Evolutionary conservation across 2,329 filamentous ascomycete species (phyloP).

Genomic region (Colletotrichum cordylinicola): DNA sequence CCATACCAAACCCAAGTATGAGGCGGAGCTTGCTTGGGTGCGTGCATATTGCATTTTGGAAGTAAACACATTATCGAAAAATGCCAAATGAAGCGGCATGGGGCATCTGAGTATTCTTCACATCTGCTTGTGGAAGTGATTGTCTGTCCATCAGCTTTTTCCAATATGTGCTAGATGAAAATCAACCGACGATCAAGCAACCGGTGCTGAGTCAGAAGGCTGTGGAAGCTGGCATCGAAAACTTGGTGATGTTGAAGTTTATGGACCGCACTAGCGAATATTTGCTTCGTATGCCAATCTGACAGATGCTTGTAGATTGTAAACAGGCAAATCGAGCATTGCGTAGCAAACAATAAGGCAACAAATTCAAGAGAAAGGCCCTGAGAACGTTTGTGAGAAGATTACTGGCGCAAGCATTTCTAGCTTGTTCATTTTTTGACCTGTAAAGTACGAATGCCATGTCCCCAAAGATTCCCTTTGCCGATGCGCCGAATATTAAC

Average conservation of each 20-base stretch:
- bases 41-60: background rate
- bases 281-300: accelerated
- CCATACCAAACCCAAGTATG: too few species aligned
- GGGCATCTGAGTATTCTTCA: background rate
- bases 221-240: background rate
- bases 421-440: background rate
- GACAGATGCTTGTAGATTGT: background rate
- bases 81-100: background rate
- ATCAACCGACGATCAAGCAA: background rate
- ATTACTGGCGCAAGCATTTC: background rate
- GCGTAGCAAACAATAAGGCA: background rate
- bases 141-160: background rate
- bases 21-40: too few species aligned
- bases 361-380: too few species aligned
- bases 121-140: background rate
- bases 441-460: background rate
- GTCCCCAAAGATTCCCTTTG: background rate
- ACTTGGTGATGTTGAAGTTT: background rate
- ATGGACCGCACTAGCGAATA: accelerated
- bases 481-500: background rate
- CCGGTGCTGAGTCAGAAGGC: background rate
- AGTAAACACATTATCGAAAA: background rate
- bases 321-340: background rate
- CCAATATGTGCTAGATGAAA: background rate
- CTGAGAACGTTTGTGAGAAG: too few species aligned